phyloP scores from a whole-genome alignment of 305 asterid genomes.

The Fraxinus velutina region DNA sequence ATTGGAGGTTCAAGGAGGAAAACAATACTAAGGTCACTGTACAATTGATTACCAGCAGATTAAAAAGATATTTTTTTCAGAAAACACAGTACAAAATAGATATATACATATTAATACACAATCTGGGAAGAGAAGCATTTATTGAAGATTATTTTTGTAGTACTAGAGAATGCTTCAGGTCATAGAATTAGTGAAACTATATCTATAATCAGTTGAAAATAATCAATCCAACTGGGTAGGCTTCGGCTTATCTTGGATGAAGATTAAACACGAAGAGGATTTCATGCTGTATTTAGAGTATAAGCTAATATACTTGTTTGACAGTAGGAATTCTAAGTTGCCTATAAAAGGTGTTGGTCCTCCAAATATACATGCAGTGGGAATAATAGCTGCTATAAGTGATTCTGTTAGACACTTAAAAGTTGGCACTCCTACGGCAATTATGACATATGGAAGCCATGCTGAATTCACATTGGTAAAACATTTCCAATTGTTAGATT shows the following conservation, averaged over 20 bases:
- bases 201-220: background rate
- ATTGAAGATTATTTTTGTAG: background rate
- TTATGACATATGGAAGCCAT: conserved; percentile 84
- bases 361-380: conserved; percentile 65
- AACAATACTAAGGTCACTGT: background rate
- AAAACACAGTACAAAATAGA: background rate
- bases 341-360: background rate
- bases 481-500: conserved; percentile 3
- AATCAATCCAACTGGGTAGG: background rate
- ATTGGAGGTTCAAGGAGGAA: background rate
- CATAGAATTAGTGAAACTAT: background rate
- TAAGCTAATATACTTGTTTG: background rate
- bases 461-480: conserved; percentile 79
- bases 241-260: background rate
- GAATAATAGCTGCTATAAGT: conserved; percentile 82
- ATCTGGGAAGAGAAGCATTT: background rate
- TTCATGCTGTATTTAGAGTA: background rate
- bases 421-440: conserved; percentile 92
- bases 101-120: background rate
- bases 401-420: conserved; percentile 72
- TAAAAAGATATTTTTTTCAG: background rate
- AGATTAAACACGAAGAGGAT: background rate
- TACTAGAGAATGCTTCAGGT: background rate
- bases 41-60: background rate
- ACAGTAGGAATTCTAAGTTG: background rate